Evolutionary conservation across 2,329 filamentous ascomycete genomes (phyloP).

Genomic region (Cladosporium cucumerinum): DNA sequence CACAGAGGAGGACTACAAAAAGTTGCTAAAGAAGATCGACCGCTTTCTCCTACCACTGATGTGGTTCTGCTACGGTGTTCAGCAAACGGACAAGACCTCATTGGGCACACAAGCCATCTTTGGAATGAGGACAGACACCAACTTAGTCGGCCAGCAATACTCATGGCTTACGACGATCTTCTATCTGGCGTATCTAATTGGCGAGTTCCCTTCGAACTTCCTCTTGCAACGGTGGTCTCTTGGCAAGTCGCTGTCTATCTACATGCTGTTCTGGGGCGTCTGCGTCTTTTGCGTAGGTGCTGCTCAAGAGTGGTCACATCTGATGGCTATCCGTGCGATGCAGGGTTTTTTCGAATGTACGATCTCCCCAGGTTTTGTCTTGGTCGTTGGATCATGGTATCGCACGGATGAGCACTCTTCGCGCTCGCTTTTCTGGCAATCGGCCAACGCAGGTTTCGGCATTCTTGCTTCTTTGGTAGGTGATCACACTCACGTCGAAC

Average conservation of each 20-base stretch:
- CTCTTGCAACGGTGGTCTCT: slow-evolving; percentile 36
- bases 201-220: slow-evolving; percentile 38
- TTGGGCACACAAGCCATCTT: slow-evolving; percentile 45
- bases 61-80: slow-evolving; percentile 50
- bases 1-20: slow-evolving; percentile 28
- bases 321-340: slow-evolving; percentile 36
- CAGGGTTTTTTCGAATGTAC: slow-evolving; percentile 41
- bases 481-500: neutral
- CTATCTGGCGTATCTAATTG: slow-evolving; percentile 42
- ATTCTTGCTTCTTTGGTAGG: neutral
- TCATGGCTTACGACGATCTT: slow-evolving; percentile 43
- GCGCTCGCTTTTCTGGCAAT: slow-evolving; percentile 37
- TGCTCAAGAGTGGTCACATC: slow-evolving; percentile 34
- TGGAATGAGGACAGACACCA: slow-evolving; percentile 47
- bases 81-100: slow-evolving; percentile 48
- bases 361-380: slow-evolving; percentile 36
- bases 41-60: slow-evolving; percentile 47
- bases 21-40: slow-evolving; percentile 40
- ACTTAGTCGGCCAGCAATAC: slow-evolving; percentile 38
- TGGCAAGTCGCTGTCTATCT: slow-evolving; percentile 35
- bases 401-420: slow-evolving; percentile 35
- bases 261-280: slow-evolving; percentile 36
- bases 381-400: slow-evolving; percentile 38
- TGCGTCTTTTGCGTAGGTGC: slow-evolving; percentile 31
- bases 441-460: slow-evolving; percentile 37